Percentiles rank a stretch among this genome's conserved stretches.
phyloP scores from a whole-genome alignment of 495 filamentous ascomycete species.

The Daldinia grandis region DNA sequence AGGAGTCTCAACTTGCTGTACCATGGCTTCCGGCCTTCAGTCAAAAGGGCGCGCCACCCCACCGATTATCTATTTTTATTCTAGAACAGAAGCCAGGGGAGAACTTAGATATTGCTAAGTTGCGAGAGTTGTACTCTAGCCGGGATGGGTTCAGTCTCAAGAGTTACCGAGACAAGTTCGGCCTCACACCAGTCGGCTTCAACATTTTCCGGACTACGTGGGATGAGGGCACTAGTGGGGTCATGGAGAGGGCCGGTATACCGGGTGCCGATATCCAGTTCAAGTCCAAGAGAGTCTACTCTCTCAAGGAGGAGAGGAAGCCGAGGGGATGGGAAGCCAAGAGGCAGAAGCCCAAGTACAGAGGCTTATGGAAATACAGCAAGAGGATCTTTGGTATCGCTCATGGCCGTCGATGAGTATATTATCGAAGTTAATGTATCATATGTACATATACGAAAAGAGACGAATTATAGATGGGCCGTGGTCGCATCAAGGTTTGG shows the following conservation, averaged over 20 bases:
- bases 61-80: slow-evolving; percentile 83
- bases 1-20: slow-evolving; percentile 70
- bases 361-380: slow-evolving; percentile 61
- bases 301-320: slow-evolving; percentile 61
- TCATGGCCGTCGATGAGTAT: slow-evolving; percentile 33
- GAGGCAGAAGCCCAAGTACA: slow-evolving; percentile 63
- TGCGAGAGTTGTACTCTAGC: slow-evolving; percentile 61
- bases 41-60: slow-evolving; percentile 91
- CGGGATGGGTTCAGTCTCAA: slow-evolving; percentile 77
- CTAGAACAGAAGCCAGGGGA: slow-evolving; percentile 75
- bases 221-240: slow-evolving; percentile 83
- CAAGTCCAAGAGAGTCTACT: slow-evolving; percentile 68
- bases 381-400: slow-evolving; percentile 52
- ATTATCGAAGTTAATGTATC: slow-evolving; percentile 29
- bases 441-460: slow-evolving; percentile 39
- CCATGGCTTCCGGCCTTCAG: slow-evolving; percentile 87
- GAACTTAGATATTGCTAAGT: slow-evolving; percentile 64
- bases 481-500: not conserved
- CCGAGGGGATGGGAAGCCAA: slow-evolving; percentile 65
- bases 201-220: slow-evolving; percentile 87
- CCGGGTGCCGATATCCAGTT: slow-evolving; percentile 84
- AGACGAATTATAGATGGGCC: slow-evolving; percentile 22
- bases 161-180: slow-evolving; percentile 72
- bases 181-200: slow-evolving; percentile 77
- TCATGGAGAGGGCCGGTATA: slow-evolving; percentile 83